Base-by-base conservation (phyloP, 164 flowering plant species). In the Nymphaea thermarum region DNA sequence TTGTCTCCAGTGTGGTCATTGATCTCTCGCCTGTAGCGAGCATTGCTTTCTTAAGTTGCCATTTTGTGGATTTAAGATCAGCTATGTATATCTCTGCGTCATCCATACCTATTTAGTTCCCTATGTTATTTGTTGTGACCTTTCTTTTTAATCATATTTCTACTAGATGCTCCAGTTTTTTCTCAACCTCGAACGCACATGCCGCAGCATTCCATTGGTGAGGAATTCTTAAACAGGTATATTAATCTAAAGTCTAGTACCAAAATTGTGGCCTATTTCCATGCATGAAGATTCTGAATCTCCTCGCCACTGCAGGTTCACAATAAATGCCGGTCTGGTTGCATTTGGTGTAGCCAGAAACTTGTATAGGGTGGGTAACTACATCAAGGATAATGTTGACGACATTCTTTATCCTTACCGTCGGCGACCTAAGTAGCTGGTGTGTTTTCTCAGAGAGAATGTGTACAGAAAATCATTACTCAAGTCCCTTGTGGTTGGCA, bases 341-440 rank as follows among this genome's bases (percentile, higher is more conserved):
- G 91, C 91, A 10, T 77, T 82, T 7, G 91, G 96, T 25, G 93
- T 88, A 57, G 87, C 80, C 43, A 80, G 81, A 80, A 88, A 90
- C 72, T 64, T 82, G 81, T 77, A 80, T 14, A 82, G 71, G 78
- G 87, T 85, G 3, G 83, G 90, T 16, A 81, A 77, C 72, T 78
- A 83, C 65, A 59, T 90, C 63, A 88, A 90, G 77, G 83, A 78
- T 64, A 77, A 76, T 64, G n/a, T 90, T 7, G 89, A 90, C 64
- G 87, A 88, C 72, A 82, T 86, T 41, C 73, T 88, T 8, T 88
- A 82, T 65, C 89, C 94, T 5, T 82, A 86, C 71, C 79, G 86
- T 66, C 79, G 87, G 66, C 84, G 82, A 60, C 92, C 96, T 55
- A 90, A 90, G 80, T 89, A 71, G 68, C n/a, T 15, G 3, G 0